Percentiles rank a stretch among this genome's conserved stretches.
These are phyloP conservation scores for Stylonectria norvegica DNA, from an alignment of 2,329 filamentous ascomycete genomes.

Conservation along the genomic window DNA sequence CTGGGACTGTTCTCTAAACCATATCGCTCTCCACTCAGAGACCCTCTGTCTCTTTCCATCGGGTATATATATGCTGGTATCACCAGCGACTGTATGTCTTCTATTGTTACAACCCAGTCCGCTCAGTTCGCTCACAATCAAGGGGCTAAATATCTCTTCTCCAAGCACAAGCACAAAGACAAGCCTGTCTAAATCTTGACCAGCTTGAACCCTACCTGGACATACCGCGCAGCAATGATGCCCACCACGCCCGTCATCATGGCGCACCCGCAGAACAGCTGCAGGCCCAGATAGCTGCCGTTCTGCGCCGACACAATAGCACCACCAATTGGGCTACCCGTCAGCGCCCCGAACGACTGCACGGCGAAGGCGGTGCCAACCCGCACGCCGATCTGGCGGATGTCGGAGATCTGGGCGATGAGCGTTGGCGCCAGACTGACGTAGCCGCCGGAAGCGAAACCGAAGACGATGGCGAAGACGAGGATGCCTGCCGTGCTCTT, in stretches of 20 bases:
- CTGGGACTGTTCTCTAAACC: too few relatives aligned
- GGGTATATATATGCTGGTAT: too few relatives aligned
- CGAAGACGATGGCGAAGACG: constrained; percentile 64
- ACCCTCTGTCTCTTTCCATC: too few relatives aligned
- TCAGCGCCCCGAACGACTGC: constrained; percentile 61
- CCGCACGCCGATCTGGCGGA: constrained; percentile 65
- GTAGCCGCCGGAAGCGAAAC: constrained; percentile 65
- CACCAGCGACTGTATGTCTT: too few relatives aligned
- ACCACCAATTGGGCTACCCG: constrained; percentile 65
- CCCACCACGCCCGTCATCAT: constrained; percentile 32
- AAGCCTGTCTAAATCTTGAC: constrained; percentile 31
- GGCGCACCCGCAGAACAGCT: constrained; percentile 62
- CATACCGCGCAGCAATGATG: constrained; percentile 31
- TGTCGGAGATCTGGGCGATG: constrained; percentile 67
- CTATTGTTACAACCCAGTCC: too few relatives aligned
- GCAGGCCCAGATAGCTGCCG: constrained; percentile 56
- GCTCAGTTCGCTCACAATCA: too few relatives aligned
- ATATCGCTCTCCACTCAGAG: too few relatives aligned
- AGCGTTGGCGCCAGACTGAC: constrained; percentile 61
- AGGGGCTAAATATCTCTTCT: too few relatives aligned
- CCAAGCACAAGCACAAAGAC: too few relatives aligned
- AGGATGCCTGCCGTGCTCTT: constrained; percentile 55
- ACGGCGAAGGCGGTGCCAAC: constrained; percentile 62
- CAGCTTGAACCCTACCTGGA: constrained; percentile 34
- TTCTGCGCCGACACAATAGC: constrained; percentile 51